Percentiles rank a stretch among this genome's conserved stretches.
Evolutionary conservation across 148 eudicot species (phyloP).

Genomic region (Spergularia bocconei): DNA sequence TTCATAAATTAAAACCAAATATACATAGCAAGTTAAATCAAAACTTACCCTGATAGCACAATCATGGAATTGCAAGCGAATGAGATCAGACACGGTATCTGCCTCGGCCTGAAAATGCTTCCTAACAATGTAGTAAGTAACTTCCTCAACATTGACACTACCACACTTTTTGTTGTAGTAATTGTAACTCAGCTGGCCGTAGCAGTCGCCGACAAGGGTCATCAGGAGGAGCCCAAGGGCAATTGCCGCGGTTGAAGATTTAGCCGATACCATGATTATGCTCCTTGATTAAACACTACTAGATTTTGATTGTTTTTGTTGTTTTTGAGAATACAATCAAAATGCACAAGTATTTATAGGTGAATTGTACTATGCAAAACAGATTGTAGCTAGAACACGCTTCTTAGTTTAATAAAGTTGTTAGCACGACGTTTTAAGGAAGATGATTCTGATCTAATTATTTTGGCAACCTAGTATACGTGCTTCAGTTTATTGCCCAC

Average conservation of each 20-base stretch:
- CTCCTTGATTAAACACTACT: background rate
- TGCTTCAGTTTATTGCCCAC: no score
- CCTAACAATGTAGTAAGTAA: constrained; percentile 18
- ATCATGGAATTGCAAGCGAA: constrained; percentile 33
- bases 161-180: constrained; percentile 24
- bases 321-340: no score
- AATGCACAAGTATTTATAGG: no score
- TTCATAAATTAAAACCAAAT: no score
- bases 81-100: constrained; percentile 28
- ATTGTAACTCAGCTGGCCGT: constrained; percentile 18
- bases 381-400: no score
- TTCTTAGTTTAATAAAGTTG: no score
- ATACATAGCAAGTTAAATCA: background rate
- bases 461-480: no score
- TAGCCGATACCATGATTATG: constrained; percentile 20
- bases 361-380: no score
- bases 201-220: constrained; percentile 28
- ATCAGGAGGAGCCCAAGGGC: constrained; percentile 29
- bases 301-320: no score
- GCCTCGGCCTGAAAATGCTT: constrained; percentile 1
- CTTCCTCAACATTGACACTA: constrained; percentile 17
- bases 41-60: constrained; percentile 30
- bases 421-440: no score
- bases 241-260: constrained; percentile 1
- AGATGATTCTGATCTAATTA: no score